Evolutionary conservation across 495 filamentous ascomycete genomes (phyloP).

Genomic region (Achaetomiella virescens): DNA sequence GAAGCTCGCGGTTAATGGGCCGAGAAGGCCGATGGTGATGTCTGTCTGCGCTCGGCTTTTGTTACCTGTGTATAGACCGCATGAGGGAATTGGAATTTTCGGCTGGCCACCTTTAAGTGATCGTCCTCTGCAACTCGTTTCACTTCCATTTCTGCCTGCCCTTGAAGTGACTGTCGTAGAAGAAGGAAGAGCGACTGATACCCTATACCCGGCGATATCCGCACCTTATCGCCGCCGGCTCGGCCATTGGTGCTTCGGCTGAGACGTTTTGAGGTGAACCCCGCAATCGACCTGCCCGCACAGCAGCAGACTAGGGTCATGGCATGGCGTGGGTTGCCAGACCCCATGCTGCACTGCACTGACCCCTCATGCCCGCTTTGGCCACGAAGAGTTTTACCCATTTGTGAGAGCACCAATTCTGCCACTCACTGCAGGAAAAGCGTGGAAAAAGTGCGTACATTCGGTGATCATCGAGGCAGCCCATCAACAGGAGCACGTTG

Average conservation of each 20-base stretch:
- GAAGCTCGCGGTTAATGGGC: too few species aligned
- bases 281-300: background rate
- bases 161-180: background rate
- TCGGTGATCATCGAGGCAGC: background rate
- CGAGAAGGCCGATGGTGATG: too few species aligned
- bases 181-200: background rate
- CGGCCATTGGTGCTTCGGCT: background rate
- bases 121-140: too few species aligned
- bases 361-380: slow-evolving; percentile 6
- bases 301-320: too few species aligned
- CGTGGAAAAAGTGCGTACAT: too few species aligned
- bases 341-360: background rate
- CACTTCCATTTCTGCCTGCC: background rate
- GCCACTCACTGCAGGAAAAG: background rate
- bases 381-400: slow-evolving; percentile 18
- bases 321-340: too few species aligned
- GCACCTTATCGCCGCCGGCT: slow-evolving; percentile 12
- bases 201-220: slow-evolving; percentile 18
- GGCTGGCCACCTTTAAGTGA: too few species aligned
- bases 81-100: too few species aligned
- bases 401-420: background rate
- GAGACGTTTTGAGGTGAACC: background rate
- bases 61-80: too few species aligned
- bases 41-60: too few species aligned
- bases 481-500: background rate